Evolutionary conservation across 495 filamentous ascomycete genomes (phyloP).

Genomic region (Darksidea phi): DNA sequence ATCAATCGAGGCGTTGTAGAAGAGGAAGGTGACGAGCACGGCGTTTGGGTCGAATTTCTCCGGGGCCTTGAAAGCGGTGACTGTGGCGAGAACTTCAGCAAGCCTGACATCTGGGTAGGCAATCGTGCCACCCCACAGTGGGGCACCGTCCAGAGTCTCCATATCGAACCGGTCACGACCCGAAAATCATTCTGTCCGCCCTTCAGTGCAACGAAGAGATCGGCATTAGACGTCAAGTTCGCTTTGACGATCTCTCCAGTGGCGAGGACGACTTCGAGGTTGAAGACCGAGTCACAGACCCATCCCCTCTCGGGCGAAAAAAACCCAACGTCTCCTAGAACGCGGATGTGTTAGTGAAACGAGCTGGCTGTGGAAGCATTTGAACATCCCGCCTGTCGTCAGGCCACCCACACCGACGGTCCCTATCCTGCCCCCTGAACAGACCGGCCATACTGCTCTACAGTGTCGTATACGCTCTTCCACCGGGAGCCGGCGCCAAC

Average conservation of each 20-base stretch:
- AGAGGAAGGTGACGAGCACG: too few relatives aligned
- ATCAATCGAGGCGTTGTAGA: too few relatives aligned
- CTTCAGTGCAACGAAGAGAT: slow-evolving; percentile 41
- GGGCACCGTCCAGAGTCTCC: too few relatives aligned
- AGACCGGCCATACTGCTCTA: slow-evolving; percentile 10
- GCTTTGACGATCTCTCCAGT: slow-evolving; percentile 55
- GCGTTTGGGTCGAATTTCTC: too few relatives aligned
- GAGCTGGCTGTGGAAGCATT: too few relatives aligned
- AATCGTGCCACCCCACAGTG: too few relatives aligned
- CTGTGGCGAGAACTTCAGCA: too few relatives aligned
- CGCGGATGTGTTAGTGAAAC: too few relatives aligned
- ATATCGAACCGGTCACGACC: too few relatives aligned
- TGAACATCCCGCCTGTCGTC: background rate
- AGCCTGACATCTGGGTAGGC: too few relatives aligned
- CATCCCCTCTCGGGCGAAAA: slow-evolving; percentile 51
- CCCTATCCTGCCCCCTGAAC: slow-evolving; percentile 31
- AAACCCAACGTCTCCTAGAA: slow-evolving; percentile 3
- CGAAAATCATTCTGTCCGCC: slow-evolving; percentile 17
- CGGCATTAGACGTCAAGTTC: slow-evolving; percentile 34
- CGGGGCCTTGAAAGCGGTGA: too few relatives aligned
- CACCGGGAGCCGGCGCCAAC: slow-evolving; percentile 45
- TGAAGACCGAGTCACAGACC: slow-evolving; percentile 46
- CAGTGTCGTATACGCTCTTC: slow-evolving; percentile 16
- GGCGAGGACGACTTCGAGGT: slow-evolving; percentile 53
- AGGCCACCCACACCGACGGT: slow-evolving; percentile 50